Evolutionary conservation across 345 rosid genomes (phyloP), one percentile per base, ranked within the genome.

Genomic region (Salix purpurea): DNA sequence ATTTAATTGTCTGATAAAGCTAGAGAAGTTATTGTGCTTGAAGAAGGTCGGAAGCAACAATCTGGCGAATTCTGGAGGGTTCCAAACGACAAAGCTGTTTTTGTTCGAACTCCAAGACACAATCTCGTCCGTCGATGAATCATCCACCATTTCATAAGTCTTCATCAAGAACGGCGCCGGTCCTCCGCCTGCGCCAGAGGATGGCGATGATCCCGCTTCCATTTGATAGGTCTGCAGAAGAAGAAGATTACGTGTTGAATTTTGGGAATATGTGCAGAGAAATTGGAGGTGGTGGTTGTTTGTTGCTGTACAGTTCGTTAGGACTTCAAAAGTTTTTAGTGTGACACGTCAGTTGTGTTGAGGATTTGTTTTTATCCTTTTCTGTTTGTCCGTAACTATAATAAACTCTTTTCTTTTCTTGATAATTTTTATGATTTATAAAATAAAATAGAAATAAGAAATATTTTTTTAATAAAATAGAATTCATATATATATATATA

Each of bases 11-110:
- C 99, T 92, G 80, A 96, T 90, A 78, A 96, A 94, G 82, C 97
- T 92, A 64, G 98, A 91, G 88, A 94, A 94, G 75, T 94, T 94
- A 67, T 90, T 92, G 87, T 94, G 98, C 86, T 94, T 94, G 92
- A 94, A 94, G 82, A 84, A 94, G 19, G 92, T 78, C 5, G 98
- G 97, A 58, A 94, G 95, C 62, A 94, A 90, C 69, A 88, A 52
- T 50, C 92, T 86, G 16, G 95, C 89, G 79, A 94, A 92, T 70
- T 94, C 98, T 1, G 95, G 92, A 10, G 94, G 97, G 56, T 92
- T 89, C 98, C 98, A 94, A 2, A 94, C 98, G 40, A 94, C 89
- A 84, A 94, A 94, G 84, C 98, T 94, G 75, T 78, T 84, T 44
- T 83, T 83, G 87, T 66, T 70, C 61, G 91, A 44, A 80, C 97